phyloP scores from a whole-genome alignment of 2,329 filamentous ascomycete genomes.

The Trichophyton mentagrophytes region DNA sequence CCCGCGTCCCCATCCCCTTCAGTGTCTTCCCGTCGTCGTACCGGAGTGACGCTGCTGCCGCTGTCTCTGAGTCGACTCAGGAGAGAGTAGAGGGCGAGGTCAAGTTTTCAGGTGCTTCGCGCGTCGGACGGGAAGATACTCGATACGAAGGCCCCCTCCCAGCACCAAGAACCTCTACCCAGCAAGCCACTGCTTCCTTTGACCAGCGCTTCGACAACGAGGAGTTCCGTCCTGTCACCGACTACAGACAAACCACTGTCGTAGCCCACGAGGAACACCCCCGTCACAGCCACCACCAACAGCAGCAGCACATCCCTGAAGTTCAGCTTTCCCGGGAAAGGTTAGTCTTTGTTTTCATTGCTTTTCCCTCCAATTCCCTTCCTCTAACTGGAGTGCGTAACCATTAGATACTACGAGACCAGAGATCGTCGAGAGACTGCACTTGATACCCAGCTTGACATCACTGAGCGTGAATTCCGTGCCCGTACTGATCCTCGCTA shows the following conservation, averaged over 20 bases:
- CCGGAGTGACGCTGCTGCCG: conserved; percentile 61
- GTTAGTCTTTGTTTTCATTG: conserved; percentile 27
- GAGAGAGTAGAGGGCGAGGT: conserved; percentile 84
- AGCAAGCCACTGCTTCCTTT: conserved; percentile 7
- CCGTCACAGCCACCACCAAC: conserved; percentile 24
- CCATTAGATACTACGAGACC: conserved; percentile 13
- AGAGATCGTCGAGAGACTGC: conserved; percentile 27
- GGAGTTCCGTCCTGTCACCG: neutral
- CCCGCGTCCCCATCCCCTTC: conserved; percentile 97
- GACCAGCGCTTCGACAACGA: conserved; percentile 5
- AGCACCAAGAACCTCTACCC: conserved; percentile 29
- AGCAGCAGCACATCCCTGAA: conserved; percentile 29
- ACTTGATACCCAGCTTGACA: conserved; percentile 38
- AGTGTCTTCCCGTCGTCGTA: conserved; percentile 99
- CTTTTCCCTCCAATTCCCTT: conserved; percentile 7
- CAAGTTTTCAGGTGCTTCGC: conserved; percentile 58
- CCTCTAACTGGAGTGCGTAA: neutral
- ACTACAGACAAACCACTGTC: conserved; percentile 28
- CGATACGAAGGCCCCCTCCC: conserved; percentile 55
- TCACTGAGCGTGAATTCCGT: conserved; percentile 52
- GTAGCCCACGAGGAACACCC: conserved; percentile 24
- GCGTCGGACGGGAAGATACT: conserved; percentile 98
- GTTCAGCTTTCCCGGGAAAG: conserved; percentile 40
- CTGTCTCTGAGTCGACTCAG: conserved; percentile 52
- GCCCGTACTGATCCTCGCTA: conserved; percentile 45